A percentile compares a stretch with the other conserved stretches of the same genome.
Conservation (phyloP, 140 eudicot species). For the Anethum foeniculum region DNA sequence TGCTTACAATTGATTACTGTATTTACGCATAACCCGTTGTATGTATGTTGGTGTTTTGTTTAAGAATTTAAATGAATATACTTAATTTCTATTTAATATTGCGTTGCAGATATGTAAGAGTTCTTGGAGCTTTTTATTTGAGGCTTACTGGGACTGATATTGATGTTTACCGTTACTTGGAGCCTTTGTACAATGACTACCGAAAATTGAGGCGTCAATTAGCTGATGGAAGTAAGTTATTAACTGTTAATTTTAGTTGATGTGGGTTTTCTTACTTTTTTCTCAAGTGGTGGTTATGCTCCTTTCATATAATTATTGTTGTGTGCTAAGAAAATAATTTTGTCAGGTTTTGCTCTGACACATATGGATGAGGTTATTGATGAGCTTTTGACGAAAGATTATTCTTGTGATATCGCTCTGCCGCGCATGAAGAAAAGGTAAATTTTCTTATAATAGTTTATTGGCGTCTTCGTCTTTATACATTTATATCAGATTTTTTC, state of each 20-base stretch:
- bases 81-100: background rate
- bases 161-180: constrained; percentile 82
- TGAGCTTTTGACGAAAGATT: constrained; percentile 86
- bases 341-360: constrained; percentile 51
- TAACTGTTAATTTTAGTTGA: background rate
- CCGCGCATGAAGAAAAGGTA: constrained; percentile 96
- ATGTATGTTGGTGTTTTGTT: background rate
- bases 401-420: constrained; percentile 83
- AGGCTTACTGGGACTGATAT: constrained; percentile 87
- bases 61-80: background rate
- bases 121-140: constrained; percentile 86
- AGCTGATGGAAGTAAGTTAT: constrained; percentile 63
- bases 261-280: background rate
- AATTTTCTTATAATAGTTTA: background rate
- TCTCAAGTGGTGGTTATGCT: background rate
- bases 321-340: background rate
- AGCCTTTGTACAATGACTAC: constrained; percentile 90
- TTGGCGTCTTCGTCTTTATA: background rate
- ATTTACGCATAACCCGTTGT: background rate
- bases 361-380: constrained; percentile 94
- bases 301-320: background rate
- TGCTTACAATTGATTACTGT: background rate
- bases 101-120: constrained; percentile 60
- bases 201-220: constrained; percentile 62
- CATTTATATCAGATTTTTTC: background rate